phyloP scores from a whole-genome alignment of 805 yeast species.

The Starmerella cellae region DNA sequence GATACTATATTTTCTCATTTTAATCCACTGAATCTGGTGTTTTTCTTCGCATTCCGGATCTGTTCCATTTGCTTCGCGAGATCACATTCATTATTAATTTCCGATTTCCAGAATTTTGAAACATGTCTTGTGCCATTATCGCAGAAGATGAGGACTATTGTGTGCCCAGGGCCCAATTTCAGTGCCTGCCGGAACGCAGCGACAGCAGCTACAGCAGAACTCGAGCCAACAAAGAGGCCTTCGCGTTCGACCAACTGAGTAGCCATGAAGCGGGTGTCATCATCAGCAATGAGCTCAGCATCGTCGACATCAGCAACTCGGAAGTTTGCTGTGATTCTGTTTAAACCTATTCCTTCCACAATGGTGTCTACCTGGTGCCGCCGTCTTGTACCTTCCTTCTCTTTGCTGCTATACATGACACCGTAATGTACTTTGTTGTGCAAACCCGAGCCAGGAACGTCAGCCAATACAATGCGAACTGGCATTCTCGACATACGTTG shows the following conservation, averaged over 20 bases:
- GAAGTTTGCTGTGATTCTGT: conserved; percentile 74
- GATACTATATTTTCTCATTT: too few relatives aligned
- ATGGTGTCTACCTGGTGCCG: conserved; percentile 93
- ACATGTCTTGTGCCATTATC: conserved; percentile 86
- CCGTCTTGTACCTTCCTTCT: conserved; percentile 83
- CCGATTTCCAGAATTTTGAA: conserved; percentile 65
- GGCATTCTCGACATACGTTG: conserved; percentile 24
- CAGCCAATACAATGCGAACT: conserved; percentile 58
- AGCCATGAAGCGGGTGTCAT: conserved; percentile 80
- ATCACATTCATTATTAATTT: conserved; percentile 23
- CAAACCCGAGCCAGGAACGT: conserved; percentile 92
- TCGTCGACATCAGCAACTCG: conserved; percentile 62
- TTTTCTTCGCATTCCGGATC: too few relatives aligned
- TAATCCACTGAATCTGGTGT: too few relatives aligned
- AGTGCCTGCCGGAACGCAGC: conserved; percentile 60
- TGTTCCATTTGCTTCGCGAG: neutral
- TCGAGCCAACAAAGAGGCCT: conserved; percentile 83
- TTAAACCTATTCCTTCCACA: conserved; percentile 87
- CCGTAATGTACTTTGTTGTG: conserved; percentile 75
- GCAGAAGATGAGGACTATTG: conserved; percentile 74
- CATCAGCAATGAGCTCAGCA: conserved; percentile 66
- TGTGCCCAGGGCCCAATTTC: conserved; percentile 43
- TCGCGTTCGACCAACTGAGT: conserved; percentile 64
- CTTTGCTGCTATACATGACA: conserved; percentile 83
- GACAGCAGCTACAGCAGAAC: conserved; percentile 87